phyloP scores from a whole-genome alignment of 179 eudicot species.

The Beta lomatogona region DNA sequence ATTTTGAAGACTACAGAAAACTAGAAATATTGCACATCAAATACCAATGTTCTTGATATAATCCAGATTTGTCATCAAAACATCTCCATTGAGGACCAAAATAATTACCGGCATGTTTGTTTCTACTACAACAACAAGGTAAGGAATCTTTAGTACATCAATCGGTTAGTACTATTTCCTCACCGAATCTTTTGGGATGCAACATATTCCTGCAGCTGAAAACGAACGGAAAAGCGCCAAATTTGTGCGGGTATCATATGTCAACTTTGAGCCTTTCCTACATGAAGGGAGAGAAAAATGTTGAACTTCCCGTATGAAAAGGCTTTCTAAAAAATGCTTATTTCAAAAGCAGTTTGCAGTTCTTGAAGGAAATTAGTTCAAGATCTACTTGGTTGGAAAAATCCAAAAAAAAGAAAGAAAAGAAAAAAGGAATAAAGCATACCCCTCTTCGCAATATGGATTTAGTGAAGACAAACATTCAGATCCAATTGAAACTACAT shows the following conservation, averaged over 20 bases:
- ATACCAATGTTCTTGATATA: not conserved
- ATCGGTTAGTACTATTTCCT: conserved; percentile 18
- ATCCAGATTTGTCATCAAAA: no score
- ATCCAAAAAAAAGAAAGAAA: not conserved
- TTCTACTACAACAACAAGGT: not conserved
- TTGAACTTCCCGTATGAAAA: not conserved
- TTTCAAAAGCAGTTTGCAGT: not conserved
- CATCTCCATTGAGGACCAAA: conserved; percentile 3
- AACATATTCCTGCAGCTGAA: conserved; percentile 85
- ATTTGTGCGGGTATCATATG: conserved; percentile 79
- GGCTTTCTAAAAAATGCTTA: not conserved
- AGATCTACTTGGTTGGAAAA: conserved; percentile 2
- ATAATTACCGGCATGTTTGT: not conserved
- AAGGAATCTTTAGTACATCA: not conserved
- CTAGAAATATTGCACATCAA: not conserved
- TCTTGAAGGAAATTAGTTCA: not conserved
- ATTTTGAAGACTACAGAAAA: no score
- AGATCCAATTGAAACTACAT: conserved; percentile 91
- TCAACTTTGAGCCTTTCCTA: conserved; percentile 61
- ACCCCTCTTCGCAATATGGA: conserved; percentile 89
- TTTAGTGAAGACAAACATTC: conserved; percentile 58
- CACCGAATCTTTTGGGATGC: conserved; percentile 88
- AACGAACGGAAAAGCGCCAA: conserved; percentile 80
- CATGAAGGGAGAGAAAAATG: conserved; percentile 24
- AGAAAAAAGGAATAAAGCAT: conserved; percentile 17